A percentile compares a stretch with the other conserved stretches of the same genome.
Evolutionary conservation across 2,329 filamentous ascomycete genomes (phyloP).

Genomic region (Arthrobotrys conoides): DNA sequence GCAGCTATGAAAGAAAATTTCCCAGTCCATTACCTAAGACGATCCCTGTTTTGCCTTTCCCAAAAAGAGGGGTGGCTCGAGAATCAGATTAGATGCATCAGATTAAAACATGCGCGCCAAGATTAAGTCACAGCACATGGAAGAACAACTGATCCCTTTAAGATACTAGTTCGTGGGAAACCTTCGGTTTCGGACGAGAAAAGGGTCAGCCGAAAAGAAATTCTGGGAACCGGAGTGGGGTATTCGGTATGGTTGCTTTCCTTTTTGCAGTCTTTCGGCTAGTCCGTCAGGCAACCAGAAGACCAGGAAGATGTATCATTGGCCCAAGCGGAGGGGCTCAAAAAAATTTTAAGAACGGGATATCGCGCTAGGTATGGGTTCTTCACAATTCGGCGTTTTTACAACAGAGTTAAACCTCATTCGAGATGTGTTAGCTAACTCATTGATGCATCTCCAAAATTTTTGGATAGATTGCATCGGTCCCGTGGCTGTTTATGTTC

Average conservation of each 20-base stretch:
- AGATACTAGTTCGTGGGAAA: neutral
- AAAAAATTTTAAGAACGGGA: conserved; percentile 19
- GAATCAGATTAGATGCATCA: conserved; percentile 61
- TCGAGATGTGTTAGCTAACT: conserved; percentile 26
- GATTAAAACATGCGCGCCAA: conserved; percentile 34
- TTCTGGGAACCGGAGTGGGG: conserved; percentile 18
- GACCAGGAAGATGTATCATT: conserved; percentile 8
- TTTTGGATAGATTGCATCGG: conserved; percentile 19
- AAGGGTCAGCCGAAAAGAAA: neutral
- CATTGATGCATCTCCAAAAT: conserved; percentile 7
- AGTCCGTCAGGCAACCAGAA: conserved; percentile 29
- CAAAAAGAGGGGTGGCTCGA: conserved; percentile 25
- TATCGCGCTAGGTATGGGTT: conserved; percentile 2
- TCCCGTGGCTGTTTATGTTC: conserved; percentile 21
- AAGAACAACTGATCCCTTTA: neutral
- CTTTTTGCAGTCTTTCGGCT: conserved; percentile 19
- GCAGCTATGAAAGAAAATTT: conserved; percentile 2
- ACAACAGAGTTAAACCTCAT: conserved; percentile 9
- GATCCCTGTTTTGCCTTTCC: neutral
- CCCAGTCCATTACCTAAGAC: conserved; percentile 20
- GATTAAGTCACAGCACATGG: conserved; percentile 4
- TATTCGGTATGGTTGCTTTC: conserved; percentile 18
- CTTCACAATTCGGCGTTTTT: conserved; percentile 13
- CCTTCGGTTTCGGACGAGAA: conserved; percentile 22
- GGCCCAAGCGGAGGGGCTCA: conserved; percentile 8